Base-by-base conservation (phyloP, 306 rosid species). In the Quercus wislizeni region DNA sequence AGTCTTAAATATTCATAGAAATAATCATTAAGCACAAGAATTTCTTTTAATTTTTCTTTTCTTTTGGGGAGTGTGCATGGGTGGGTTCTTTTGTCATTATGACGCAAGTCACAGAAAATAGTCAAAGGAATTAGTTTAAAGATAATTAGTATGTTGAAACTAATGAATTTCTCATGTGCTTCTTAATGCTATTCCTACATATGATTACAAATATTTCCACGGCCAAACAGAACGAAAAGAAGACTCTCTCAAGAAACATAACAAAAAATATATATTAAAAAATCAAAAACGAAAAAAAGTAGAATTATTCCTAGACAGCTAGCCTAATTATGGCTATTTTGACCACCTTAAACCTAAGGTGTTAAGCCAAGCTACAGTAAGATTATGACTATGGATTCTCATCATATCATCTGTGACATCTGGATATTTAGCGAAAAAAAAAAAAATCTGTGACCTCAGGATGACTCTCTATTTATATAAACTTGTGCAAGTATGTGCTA, bases 321-420 rank as follows among this genome's bases (percentile, higher is more conserved):
- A 78, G 87, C 84, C 82, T 70, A 80, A 86, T 86, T 76, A 86
- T 86, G 77, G 72, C 64, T 38, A 63, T 80, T 77, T 82, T 88
- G 88, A 88, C 92, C 86, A 74, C 88, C 88, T 73, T 58, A 69
- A 75, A 75, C 87, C 82, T 82, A 71, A 77, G 78, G 31, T 46
- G 62, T 78, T 81, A 28, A 74, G 65, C 55, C 64, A 10, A 49
- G 54, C 54, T 9, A 12, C 78, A 71, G 15, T 38, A 88, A 38
- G 54, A 71, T 83, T 52, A 64, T 78, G 77, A 71, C 73, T 13
- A n/a, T 64, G 21, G 69, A 80, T 84, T 76, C 75, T 79, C 73
- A 77, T 79, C 69, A 76, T 74, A 73, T 61, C 75, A 76, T 77
- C 71, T 51, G 14, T 49, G 9, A 20, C 69, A 78, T 77, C 43